phyloP scores from a whole-genome alignment of 2,329 filamentous ascomycete genomes.

The Colletotrichum sp. region DNA sequence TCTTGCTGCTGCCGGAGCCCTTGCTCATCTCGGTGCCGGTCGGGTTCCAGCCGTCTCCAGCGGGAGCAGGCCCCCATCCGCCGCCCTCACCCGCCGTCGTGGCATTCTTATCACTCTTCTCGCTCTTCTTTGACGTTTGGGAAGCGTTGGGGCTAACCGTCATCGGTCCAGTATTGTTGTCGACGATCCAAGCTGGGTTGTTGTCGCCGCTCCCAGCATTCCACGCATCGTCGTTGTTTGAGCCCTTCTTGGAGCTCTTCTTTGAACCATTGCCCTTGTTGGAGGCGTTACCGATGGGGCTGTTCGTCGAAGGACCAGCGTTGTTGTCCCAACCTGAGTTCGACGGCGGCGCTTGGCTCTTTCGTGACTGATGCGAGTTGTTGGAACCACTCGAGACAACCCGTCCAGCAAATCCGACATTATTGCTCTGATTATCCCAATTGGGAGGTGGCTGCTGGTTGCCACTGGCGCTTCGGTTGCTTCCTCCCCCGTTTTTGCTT shows the following conservation, averaged over 20 bases:
- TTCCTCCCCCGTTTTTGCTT: neutral
- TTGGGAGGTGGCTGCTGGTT: neutral
- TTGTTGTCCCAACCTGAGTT: slow-evolving; percentile 22
- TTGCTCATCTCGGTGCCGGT: slow-evolving; percentile 9
- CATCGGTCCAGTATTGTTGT: slow-evolving; percentile 13
- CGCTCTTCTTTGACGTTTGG: neutral
- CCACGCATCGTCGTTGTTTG: neutral
- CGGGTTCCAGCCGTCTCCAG: neutral
- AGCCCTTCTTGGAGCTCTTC: neutral
- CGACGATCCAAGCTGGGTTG: slow-evolving; percentile 2
- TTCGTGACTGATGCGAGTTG: neutral
- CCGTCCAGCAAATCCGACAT: slow-evolving; percentile 7
- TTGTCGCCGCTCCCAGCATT: neutral
- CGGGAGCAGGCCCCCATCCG: slow-evolving; percentile 8
- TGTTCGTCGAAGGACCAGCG: slow-evolving; percentile 15
- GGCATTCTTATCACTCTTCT: slow-evolving; percentile 1
- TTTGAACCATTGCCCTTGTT: slow-evolving; percentile 13
- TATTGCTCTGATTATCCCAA: slow-evolving; percentile 15
- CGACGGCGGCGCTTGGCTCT: neutral
- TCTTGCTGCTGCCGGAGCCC: slow-evolving; percentile 15
- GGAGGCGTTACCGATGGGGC: neutral
- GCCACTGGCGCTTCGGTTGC: neutral
- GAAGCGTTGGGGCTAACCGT: slow-evolving; percentile 7
- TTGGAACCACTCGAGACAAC: neutral
- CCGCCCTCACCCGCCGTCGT: slow-evolving; percentile 2